A percentile compares a stretch with the other conserved stretches of the same genome.
phyloP scores from a whole-genome alignment of 1,284 basidiomycete genomes.

The Trichosporon inkin region DNA sequence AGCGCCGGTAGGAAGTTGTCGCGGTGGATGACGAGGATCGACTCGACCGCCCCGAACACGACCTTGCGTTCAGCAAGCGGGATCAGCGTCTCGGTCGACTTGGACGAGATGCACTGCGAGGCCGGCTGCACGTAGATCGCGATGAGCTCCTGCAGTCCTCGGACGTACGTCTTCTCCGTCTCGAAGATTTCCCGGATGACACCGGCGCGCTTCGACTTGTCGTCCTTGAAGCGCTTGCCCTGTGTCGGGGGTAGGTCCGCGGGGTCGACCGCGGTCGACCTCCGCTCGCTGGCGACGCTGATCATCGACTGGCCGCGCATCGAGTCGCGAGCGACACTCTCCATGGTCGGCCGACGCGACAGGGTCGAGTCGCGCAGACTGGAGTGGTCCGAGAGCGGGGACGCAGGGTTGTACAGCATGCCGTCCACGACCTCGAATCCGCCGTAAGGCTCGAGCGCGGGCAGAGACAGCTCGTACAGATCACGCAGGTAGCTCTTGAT shows the following conservation, averaged over 20 bases:
- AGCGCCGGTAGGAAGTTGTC: conserved; percentile 87
- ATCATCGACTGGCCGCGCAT: conserved; percentile 25
- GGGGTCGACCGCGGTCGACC: conserved; percentile 11
- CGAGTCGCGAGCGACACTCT: not conserved
- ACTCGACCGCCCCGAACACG: conserved; percentile 88
- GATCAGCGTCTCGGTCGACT: conserved; percentile 66
- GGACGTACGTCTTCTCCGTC: conserved; percentile 95
- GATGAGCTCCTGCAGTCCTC: conserved; percentile 83
- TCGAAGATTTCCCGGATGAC: conserved; percentile 80
- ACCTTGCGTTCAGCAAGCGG: conserved; percentile 71
- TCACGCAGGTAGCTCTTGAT: conserved; percentile 94
- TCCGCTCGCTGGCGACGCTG: conserved; percentile 26
- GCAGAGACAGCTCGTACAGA: conserved; percentile 72
- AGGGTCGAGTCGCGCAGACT: conserved; percentile 13
- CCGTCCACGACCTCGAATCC: conserved; percentile 42
- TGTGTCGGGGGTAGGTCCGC: conserved; percentile 43
- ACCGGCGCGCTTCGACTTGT: conserved; percentile 70
- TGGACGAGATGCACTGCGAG: conserved; percentile 60
- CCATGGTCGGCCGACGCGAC: conserved; percentile 6
- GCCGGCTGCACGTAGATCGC: conserved; percentile 93
- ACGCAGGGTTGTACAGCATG: not conserved
- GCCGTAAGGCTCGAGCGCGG: conserved; percentile 40
- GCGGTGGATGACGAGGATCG: conserved; percentile 84
- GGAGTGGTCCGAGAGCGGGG: not conserved
- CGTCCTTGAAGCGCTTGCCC: conserved; percentile 81